Conservation (phyloP, 257 asterid species). For the Nicotiana sylvestris region DNA sequence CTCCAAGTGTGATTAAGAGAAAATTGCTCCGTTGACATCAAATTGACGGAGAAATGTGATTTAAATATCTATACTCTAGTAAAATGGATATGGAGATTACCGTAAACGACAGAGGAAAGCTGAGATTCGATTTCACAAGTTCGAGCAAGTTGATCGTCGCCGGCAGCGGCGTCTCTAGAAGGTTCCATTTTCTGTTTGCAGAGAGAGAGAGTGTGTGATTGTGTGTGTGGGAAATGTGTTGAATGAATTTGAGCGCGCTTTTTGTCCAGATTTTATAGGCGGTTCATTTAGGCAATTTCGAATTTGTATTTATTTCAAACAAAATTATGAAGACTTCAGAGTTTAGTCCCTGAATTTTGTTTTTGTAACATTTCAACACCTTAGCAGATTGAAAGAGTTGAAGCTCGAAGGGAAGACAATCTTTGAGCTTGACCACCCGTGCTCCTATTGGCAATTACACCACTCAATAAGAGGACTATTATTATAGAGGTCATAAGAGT, state of each 20-base stretch:
- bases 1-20: neutral
- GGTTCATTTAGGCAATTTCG: neutral
- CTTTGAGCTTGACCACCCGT: too few species aligned
- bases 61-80: neutral
- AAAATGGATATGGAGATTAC: slow-evolving; percentile 25
- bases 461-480: too few species aligned
- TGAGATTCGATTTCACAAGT: slow-evolving; percentile 48
- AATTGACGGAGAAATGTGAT: neutral
- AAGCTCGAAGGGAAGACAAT: too few species aligned
- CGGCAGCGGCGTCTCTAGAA: neutral
- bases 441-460: too few species aligned
- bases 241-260: neutral
- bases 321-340: too few species aligned
- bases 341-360: too few species aligned
- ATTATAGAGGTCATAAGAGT: too few species aligned
- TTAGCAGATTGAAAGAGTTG: too few species aligned
- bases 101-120: slow-evolving; percentile 64
- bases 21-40: neutral
- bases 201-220: neutral
- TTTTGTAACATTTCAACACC: too few species aligned
- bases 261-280: neutral
- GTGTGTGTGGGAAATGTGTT: too few species aligned
- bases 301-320: too few species aligned
- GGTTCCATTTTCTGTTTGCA: neutral
- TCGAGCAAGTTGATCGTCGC: slow-evolving; percentile 30